Evolutionary conservation across 2,329 filamentous ascomycete genomes (phyloP).

Genomic region (Phyllosticta capitalensis): DNA sequence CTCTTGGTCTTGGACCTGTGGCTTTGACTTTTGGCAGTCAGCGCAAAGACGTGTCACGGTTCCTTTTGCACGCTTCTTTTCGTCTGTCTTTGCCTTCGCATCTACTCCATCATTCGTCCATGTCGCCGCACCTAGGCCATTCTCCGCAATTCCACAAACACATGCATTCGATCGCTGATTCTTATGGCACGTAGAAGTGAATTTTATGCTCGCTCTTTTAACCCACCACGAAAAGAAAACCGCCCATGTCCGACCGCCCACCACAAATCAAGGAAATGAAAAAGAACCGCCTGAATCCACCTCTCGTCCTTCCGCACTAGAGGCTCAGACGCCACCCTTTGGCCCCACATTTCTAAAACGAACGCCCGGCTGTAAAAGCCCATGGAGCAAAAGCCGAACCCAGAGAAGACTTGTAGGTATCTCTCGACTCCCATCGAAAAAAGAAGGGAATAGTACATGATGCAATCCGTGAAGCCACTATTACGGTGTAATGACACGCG

Average conservation of each 20-base stretch:
- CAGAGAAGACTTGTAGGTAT: slow-evolving; percentile 11
- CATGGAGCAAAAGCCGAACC: slow-evolving; percentile 9
- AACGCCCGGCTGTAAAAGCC: slow-evolving; percentile 10
- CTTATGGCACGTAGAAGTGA: not conserved
- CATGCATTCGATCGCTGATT: not conserved
- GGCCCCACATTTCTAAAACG: slow-evolving; percentile 9
- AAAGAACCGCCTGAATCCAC: slow-evolving; percentile 4
- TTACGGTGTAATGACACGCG: slow-evolving; percentile 9
- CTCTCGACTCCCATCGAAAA: slow-evolving; percentile 13
- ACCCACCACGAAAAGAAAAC: slow-evolving; percentile 4
- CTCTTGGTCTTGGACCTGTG: not conserved
- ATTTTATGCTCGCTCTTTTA: slow-evolving; percentile 9
- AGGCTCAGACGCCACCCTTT: slow-evolving; percentile 10
- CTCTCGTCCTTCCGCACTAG: slow-evolving; percentile 1
- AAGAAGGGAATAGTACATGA: slow-evolving; percentile 13
- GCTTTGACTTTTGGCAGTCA: not conserved
- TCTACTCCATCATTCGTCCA: not conserved
- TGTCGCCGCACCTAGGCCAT: not conserved
- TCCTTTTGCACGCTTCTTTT: not conserved
- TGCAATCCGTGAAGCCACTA: slow-evolving; percentile 10
- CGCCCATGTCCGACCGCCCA: slow-evolving; percentile 1
- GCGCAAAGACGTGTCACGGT: not conserved
- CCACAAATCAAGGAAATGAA: slow-evolving; percentile 3
- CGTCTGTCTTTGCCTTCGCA: not conserved
- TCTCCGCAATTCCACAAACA: not conserved